A percentile compares a stretch with the other conserved stretches of the same genome.
phyloP scores from a whole-genome alignment of 2,329 filamentous ascomycete genomes.

The Aspergillus sclerotialis region DNA sequence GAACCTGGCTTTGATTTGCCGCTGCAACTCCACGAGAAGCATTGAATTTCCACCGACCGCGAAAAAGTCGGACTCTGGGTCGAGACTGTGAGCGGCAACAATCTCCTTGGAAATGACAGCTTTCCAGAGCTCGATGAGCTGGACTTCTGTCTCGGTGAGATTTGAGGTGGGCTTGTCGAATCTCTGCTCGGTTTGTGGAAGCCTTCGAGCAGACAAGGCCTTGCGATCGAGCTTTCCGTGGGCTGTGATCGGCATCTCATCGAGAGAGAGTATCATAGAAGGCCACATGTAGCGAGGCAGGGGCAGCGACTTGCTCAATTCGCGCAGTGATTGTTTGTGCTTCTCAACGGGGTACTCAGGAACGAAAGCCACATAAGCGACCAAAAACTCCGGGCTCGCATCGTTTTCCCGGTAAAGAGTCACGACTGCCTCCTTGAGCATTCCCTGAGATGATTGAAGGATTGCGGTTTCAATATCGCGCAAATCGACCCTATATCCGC shows the following conservation, averaged over 20 bases:
- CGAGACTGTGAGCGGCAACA: not conserved
- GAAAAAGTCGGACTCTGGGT: conserved; percentile 4
- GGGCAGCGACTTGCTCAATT: conserved; percentile 22
- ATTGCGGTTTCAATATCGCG: conserved; percentile 35
- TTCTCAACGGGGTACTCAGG: not conserved
- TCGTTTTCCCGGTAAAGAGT: not conserved
- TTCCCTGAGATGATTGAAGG: conserved; percentile 13
- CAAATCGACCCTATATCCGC: conserved; percentile 37
- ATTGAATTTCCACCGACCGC: conserved; percentile 6
- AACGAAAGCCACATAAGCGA: not conserved
- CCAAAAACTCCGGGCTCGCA: not conserved
- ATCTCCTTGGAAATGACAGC: not conserved
- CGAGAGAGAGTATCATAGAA: conserved; percentile 12
- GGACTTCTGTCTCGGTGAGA: too few relatives aligned
- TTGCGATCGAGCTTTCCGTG: conserved; percentile 21
- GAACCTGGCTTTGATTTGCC: not conserved
- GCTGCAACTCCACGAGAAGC: conserved; percentile 3
- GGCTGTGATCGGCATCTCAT: conserved; percentile 17
- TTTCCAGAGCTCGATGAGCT: conserved; percentile 4
- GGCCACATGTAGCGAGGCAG: conserved; percentile 30
- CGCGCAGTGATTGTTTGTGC: conserved; percentile 7
- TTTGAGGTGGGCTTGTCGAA: too few relatives aligned
- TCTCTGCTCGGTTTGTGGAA: too few relatives aligned
- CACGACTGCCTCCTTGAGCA: not conserved
- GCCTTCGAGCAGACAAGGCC: too few relatives aligned